Percentiles rank a stretch among this genome's conserved stretches.
phyloP scores from a whole-genome alignment of 2,329 filamentous ascomycete genomes.

The Colletotrichum camelliae region DNA sequence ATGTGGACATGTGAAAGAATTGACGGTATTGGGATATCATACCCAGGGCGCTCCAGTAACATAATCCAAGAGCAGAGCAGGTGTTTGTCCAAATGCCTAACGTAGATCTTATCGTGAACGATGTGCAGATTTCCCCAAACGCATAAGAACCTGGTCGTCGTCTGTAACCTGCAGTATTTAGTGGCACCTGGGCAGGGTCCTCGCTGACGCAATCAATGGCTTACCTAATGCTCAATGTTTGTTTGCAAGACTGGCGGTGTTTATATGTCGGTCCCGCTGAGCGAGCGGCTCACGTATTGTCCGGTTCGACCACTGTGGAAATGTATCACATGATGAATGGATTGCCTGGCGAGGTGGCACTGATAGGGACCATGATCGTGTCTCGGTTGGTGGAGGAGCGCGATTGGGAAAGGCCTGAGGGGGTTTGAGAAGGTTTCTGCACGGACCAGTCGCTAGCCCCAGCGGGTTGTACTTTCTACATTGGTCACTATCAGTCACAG shows the following conservation, averaged over 20 bases:
- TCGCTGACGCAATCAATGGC: not conserved
- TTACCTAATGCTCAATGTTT: not conserved
- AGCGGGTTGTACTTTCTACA: slow-evolving; percentile 39
- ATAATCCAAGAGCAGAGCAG: not conserved
- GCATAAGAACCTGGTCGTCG: not conserved
- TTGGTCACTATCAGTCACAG: slow-evolving; percentile 12
- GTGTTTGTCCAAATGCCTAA: not conserved
- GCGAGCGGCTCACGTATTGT: not conserved
- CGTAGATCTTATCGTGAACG: not conserved
- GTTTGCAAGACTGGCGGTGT: not conserved
- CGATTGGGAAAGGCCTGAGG: slow-evolving; percentile 39
- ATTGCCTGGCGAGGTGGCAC: not conserved
- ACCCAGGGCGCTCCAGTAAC: not conserved
- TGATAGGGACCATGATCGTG: not conserved
- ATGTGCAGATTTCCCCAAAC: not conserved
- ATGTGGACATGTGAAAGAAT: not conserved
- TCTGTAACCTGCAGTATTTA: not conserved
- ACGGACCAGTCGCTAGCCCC: slow-evolving; percentile 17
- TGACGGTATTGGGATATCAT: not conserved
- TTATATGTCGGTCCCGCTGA: not conserved
- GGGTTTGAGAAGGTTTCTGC: slow-evolving; percentile 58
- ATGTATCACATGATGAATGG: not conserved
- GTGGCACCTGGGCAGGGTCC: not conserved
- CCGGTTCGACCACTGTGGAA: not conserved
- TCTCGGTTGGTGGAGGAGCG: slow-evolving; percentile 12